These are phyloP conservation scores for Moricandia moricandioides DNA, from an alignment of 345 rosid genomes.

Conservation along the genomic window DNA sequence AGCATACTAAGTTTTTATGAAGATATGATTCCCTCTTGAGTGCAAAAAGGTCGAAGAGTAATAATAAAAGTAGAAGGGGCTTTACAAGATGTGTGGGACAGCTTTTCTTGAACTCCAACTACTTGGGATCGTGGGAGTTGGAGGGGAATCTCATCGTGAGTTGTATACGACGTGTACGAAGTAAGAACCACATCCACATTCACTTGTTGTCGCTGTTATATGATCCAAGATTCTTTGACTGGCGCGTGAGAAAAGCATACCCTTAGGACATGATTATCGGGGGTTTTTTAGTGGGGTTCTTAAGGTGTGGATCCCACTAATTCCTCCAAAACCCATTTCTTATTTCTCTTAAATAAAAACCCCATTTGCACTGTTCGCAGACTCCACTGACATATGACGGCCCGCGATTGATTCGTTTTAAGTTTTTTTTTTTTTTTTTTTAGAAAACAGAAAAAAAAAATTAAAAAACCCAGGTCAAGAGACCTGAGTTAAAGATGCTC, in stretches of 20 bases:
- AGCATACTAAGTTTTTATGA: neutral
- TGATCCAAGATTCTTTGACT: slow-evolving; percentile 30
- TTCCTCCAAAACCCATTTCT: too few species aligned
- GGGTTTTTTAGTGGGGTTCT: too few species aligned
- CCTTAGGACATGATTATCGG: too few species aligned
- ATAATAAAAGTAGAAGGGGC: slow-evolving; percentile 17
- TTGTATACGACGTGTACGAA: slow-evolving; percentile 22
- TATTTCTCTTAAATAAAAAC: too few species aligned
- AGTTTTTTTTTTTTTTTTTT: too few species aligned
- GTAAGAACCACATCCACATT: slow-evolving; percentile 22
- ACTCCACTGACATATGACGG: too few species aligned
- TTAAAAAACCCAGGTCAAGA: too few species aligned
- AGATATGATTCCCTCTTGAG: slow-evolving; percentile 12
- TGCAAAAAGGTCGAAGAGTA: slow-evolving; percentile 1
- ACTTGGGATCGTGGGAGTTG: slow-evolving; percentile 28
- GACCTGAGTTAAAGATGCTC: too few species aligned
- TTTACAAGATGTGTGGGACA: slow-evolving; percentile 30
- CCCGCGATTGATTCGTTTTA: too few species aligned
- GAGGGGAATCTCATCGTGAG: slow-evolving; percentile 21
- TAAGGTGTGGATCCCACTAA: too few species aligned
- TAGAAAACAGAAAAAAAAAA: too few species aligned
- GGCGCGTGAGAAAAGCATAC: slow-evolving; percentile 30
- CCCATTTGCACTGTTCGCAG: too few species aligned
- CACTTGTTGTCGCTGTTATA: slow-evolving; percentile 19
- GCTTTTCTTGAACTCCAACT: slow-evolving; percentile 33